Base-by-base conservation (phyloP, 1,139 yeast species). In the Nadsonia commutata region DNA sequence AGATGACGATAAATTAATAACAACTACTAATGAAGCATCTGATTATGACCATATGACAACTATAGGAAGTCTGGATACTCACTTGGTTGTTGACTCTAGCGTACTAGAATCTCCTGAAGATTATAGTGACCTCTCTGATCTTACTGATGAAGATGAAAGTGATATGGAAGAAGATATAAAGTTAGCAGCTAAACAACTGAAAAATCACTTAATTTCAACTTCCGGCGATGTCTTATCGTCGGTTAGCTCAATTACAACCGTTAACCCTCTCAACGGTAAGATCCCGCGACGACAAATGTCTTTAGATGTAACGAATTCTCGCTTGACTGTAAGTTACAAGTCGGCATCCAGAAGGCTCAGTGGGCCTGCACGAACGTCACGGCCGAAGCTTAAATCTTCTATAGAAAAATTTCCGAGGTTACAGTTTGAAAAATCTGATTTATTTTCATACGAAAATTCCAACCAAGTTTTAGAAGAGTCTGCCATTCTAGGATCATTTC, bases 111-210 rank as follows among this genome's bases (percentile, higher is more conserved):
- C 39, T 13, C 18, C 38, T 20, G 45, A 42, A 33, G 31, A 39
- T 7, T 43, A 46, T 23, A 44, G 45, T 31, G 49, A 42, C 17
- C 31, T 45, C 6, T 38, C 39, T 7, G 47, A 36, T 13, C 38
- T 51, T 41, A 54, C 55, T 40, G 56, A 56, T 37, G 65, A 60
- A 41, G 66, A 62, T 43, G 65, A 62, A 41, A 56, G 62, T 40
- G 64, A 60, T 41, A 55, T 63, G 31, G 66, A 61, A 43, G 66
- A 60, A 44, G 63, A 60, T 36, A 42, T 62, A 41, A 49, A 57
- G 41, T 50, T 52, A 38, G 64, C 62, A 1, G 59, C 59, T 2
- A 51, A 49, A 43, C 61, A 57, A 45, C 50, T 58, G 23, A 53
- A 56, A 41, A 45, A 45, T 13, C 49, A 53, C 19, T 46, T 50